Evolutionary conservation across 306 rosid genomes (phyloP).

Genomic region (Rosa lucieae): DNA sequence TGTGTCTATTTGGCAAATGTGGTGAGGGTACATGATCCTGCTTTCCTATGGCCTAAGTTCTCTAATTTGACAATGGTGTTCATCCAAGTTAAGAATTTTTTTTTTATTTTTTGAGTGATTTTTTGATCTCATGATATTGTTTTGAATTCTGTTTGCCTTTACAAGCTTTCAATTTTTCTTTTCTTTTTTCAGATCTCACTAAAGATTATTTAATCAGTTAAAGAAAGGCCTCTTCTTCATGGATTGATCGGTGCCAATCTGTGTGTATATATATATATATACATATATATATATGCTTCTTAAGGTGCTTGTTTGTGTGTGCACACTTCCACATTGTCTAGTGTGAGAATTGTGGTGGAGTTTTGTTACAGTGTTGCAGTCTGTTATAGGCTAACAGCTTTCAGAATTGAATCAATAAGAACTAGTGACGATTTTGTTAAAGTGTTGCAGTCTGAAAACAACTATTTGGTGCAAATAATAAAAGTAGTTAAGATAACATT

Average conservation of each 20-base stretch:
- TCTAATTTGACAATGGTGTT: constrained; percentile 24
- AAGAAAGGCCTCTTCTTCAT: not conserved
- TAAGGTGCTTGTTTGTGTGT: not conserved
- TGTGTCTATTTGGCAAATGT: constrained; percentile 43
- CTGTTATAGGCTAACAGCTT: not conserved
- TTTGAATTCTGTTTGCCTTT: not conserved
- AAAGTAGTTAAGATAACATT: not conserved
- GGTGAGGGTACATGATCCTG: constrained; percentile 51
- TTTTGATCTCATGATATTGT: not conserved
- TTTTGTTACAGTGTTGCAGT: not conserved
- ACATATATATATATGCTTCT: not conserved
- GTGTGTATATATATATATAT: no score
- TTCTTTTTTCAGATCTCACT: not conserved
- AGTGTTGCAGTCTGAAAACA: not conserved
- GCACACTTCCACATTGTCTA: not conserved
- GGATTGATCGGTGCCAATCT: not conserved
- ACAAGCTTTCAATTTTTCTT: not conserved
- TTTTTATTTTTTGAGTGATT: not conserved
- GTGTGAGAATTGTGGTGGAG: not conserved
- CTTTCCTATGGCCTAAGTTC: constrained; percentile 42
- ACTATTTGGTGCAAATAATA: not conserved
- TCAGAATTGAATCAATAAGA: not conserved
- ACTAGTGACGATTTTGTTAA: not conserved
- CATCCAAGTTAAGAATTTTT: not conserved
- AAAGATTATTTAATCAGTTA: not conserved